Percentiles rank a stretch among this genome's conserved stretches.
Conservation (phyloP, 1,284 basidiomycete species). For the Malassezia furfur region DNA sequence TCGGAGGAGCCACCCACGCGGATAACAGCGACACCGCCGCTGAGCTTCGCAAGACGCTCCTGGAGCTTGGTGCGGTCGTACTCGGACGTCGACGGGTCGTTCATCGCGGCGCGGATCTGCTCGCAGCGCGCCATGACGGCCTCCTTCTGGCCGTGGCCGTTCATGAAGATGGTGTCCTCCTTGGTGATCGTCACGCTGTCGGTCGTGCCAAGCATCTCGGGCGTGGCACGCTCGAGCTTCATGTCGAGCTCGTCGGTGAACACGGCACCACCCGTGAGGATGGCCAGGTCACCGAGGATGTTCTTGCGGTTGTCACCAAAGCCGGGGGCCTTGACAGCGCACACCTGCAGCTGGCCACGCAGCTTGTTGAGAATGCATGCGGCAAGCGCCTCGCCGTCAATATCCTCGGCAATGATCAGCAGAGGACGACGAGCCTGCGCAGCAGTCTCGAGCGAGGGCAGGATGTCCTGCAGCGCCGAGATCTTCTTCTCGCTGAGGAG, state of each 20-base stretch:
- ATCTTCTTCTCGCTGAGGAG: constrained; percentile 98
- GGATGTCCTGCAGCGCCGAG: constrained; percentile 83
- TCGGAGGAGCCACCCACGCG: constrained; percentile 88
- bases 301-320: constrained; percentile 99
- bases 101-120: constrained; percentile 78
- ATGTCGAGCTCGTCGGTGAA: constrained; percentile 97
- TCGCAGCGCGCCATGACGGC: constrained; percentile 58
- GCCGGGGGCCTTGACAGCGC: constrained; percentile 89
- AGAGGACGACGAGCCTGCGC: constrained; percentile 83
- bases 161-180: constrained; percentile 93
- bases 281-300: constrained; percentile 90
- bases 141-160: constrained; percentile 58
- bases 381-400: constrained; percentile 93
- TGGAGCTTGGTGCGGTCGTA: constrained; percentile 93
- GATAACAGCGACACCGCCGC: constrained; percentile 94
- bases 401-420: constrained; percentile 90
- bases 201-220: constrained; percentile 81
- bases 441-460: constrained; percentile 84
- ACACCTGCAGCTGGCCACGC: constrained; percentile 85
- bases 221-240: constrained; percentile 84
- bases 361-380: constrained; percentile 98
- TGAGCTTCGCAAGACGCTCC: constrained; percentile 90
- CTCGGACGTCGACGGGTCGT: constrained; percentile 75
- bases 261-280: constrained; percentile 92
- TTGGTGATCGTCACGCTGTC: constrained; percentile 92